Base-by-base conservation (phyloP, 805 yeast genomes). In the Metschnikowia lunata region DNA sequence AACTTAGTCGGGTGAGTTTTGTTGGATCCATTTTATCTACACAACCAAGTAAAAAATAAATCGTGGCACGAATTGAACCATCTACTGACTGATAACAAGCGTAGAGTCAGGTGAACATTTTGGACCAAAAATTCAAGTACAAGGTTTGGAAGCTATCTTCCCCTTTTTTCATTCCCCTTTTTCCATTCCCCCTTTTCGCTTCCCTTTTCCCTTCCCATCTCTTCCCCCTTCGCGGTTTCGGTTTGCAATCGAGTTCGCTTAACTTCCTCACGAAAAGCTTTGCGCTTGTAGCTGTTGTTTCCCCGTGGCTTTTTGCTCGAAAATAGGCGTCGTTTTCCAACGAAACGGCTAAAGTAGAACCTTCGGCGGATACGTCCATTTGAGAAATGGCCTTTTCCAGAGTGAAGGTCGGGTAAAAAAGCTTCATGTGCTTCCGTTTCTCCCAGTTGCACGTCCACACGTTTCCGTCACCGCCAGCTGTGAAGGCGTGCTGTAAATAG, bases 361-460 rank as follows among this genome's bases (percentile, higher is more conserved):
- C 57, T 26, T 45, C 46, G 18, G 35, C 37, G 18, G 45, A 45
- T 23, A 51, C 15, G 30, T 43, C 57, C 54, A 51, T 49, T 15
- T 53, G 55, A 8, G 54, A 45, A 11, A 53, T 44, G 31, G 43
- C 36, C 23, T 18, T 18, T 14, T 36, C 44, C 11, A 40, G 40
- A 37, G 30, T 42, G 11, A 31, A 36, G 5, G 8, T 13, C 11
- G 37, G 43, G 30, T 31, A 34, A 29, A 49, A 73, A 52, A 69
- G 67, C 53, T 66, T 67, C 49, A 72, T 62, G 40, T 79, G 58
- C 54, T 75, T 72, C 34, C 74, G 57, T 38, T 69, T 64, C 34
- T 63, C 57, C 60, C 66, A 66, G 50, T 78, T 76, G 82, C 83
- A 76, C 36, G 74, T 58, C 48, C 77, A 75, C 7, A 79, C 67